Evolutionary conservation across 495 filamentous ascomycete genomes (phyloP).

Genomic region (Penicillium coprophilum): DNA sequence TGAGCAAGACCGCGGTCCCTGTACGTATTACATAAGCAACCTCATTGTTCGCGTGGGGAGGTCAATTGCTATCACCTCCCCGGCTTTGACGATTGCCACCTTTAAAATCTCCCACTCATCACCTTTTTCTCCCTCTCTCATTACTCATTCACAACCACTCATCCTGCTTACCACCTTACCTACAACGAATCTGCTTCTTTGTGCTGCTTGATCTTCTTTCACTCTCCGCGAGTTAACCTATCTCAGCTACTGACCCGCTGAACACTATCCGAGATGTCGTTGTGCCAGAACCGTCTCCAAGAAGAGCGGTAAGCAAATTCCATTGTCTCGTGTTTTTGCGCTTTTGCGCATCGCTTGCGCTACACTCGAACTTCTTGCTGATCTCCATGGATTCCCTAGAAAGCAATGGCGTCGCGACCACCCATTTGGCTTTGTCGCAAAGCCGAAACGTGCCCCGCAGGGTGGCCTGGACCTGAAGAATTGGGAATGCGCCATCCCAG

Average conservation of each 20-base stretch:
- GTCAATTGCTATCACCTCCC: constrained; percentile 3
- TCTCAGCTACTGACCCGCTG: neutral
- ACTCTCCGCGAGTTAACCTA: constrained; percentile 3
- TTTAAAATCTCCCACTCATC: constrained; percentile 7
- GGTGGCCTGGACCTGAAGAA: constrained; percentile 88
- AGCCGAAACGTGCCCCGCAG: constrained; percentile 73
- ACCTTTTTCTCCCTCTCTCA: neutral
- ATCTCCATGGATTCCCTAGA: constrained; percentile 43
- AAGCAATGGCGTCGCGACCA: constrained; percentile 98
- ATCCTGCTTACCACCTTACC: neutral
- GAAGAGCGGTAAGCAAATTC: constrained; percentile 73
- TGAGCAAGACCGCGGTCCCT: neutral
- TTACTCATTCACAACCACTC: neutral
- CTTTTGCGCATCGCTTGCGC: constrained; percentile 4
- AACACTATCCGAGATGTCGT: constrained; percentile 61
- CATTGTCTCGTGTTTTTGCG: neutral
- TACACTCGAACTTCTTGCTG: constrained; percentile 14
- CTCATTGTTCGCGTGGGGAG: constrained; percentile 3
- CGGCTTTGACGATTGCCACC: constrained; percentile 11
- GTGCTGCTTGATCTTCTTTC: neutral
- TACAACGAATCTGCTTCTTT: neutral
- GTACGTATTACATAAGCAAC: neutral
- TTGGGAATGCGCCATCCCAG: constrained; percentile 96
- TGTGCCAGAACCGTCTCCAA: constrained; percentile 83
- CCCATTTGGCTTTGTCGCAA: constrained; percentile 95